Evolutionary conservation across 768 basidiomycete species (phyloP), one percentile per base, ranked within the genome.

Genomic region (Macrocybe gigantea): DNA sequence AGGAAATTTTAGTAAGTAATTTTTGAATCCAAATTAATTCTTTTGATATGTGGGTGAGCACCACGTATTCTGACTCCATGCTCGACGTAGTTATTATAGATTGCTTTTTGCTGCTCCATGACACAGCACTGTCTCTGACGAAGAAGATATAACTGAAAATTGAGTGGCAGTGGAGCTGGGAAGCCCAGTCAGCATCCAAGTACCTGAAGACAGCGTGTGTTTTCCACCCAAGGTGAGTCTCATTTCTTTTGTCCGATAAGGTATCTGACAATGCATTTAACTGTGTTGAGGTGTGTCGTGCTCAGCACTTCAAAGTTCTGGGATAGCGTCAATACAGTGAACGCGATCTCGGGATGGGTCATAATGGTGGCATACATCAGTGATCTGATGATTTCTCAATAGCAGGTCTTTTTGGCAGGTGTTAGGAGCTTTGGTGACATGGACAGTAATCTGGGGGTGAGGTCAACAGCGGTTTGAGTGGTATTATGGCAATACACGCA

Each of bases 231-330:
- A 63, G 1, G 51, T 52, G 7, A 68, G 51, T 43, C 50, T 50
- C 7, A 60, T 33, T 1, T 59, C 52, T 33, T 51, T 55, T 0
- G 57, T 65, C 0, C 61, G 45, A 59, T 60, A 12, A 78, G 56
- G 53, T 77, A 78, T 2, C 58, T 59, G 34, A 68, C 57, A n/a
- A 75, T 47, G 31, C 62, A 60, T 45, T 69, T 68, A 7, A 67
- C 64, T 6, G 68, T 70, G 3, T 58, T 48, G 65, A 69, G 72
- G 48, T 76, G 75, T 0, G 11, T 9, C 12, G 5, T 31, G 11
- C 35, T 36, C 6, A 34, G 42, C 11, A 11, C 35, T n/a, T 49
- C 43, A 15, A 49, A 38, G 32, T 44, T 45, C 36, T 52, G 51
- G 13, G 47, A 40, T 15, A 52, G 51, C 5, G 22, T 41, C 5